phyloP scores from a whole-genome alignment of 225 moss, liverwort and hornwort genomes.

The Lunularia cruciata region DNA sequence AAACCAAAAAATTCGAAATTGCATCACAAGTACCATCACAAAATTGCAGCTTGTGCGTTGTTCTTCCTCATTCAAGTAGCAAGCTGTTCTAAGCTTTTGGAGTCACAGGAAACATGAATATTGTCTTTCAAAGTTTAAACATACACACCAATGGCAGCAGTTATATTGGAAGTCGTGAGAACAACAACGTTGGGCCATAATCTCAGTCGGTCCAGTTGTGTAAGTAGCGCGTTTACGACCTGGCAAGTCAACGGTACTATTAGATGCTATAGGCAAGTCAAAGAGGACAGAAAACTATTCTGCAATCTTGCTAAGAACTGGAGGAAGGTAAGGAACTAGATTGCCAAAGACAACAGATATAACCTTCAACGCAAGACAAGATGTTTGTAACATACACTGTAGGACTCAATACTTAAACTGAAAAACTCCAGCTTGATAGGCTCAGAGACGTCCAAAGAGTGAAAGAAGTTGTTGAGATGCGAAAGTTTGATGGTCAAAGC shows the following conservation, averaged over 20 bases:
- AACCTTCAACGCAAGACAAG: neutral
- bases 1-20: neutral
- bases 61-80: neutral
- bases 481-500: no score
- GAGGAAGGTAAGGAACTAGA: no score
- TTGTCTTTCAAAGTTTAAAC: neutral
- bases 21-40: neutral
- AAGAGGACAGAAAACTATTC: no score
- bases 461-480: neutral
- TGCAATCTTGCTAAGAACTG: no score
- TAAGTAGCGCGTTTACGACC: conserved; percentile 51
- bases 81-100: neutral
- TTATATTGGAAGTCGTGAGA: conserved; percentile 50
- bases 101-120: neutral
- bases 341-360: neutral
- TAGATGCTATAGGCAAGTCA: no score
- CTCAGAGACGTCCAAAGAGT: neutral
- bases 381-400: neutral
- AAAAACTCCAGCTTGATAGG: neutral
- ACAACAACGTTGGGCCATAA: conserved; percentile 40
- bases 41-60: neutral
- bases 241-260: no score
- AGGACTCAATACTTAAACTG: neutral
- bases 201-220: conserved; percentile 49
- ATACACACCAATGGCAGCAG: conserved; percentile 45